Evolutionary conservation across 352 stramenopile genomes (phyloP), one percentile per base, ranked within the genome.

Genomic region (Elongisporangium prolatum): DNA sequence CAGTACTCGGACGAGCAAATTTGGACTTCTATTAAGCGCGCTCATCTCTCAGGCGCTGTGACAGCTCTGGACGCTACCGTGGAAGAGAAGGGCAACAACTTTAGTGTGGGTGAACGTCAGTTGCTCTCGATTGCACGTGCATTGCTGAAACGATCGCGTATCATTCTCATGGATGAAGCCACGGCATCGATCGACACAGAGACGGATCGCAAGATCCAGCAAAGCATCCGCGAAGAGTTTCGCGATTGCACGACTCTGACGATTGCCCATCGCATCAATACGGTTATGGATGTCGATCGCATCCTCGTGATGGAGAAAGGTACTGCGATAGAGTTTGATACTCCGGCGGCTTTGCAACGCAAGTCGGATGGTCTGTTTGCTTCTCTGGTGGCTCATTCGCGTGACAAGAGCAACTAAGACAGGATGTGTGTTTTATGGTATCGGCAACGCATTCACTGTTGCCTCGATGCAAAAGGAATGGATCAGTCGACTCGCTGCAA

Each of bases 111-210:
- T 6, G 91, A 99, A 66, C 76, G 96, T 11, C 97, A 99, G 70
- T 64, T 99, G 28, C 60, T 99, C 8, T 98, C 94, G 61, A 91
- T 99, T 57, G 96, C 90, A 48, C 78, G 97, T 50, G 97, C 97
- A 16, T 67, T 99, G 51, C 73, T 99, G 3, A 86, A 88, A 38
- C 82, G 95, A 21, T 95, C 91, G 52, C 65, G 69, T 13, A 96
- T 99, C 34, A 84, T 99, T 37, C 68, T 99, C 2, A 97, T 99
- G 84, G 98, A 99, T 61, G 98, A 99, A 72, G 97, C 97, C 2
- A 99, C 97, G 9, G 90, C 90, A 14, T 94, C 86, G 9, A 95
- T 97, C 49, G 91, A 97, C 59, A 80, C 69, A 9, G 84, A 92
- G 56, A 96, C 84, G 3, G 94, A 98, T 71, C 72, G 79, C 50